These are phyloP conservation scores for button mushroom (Agaricus bisporus) DNA, from an alignment of 768 basidiomycete species.

Conservation along the genomic window DNA sequence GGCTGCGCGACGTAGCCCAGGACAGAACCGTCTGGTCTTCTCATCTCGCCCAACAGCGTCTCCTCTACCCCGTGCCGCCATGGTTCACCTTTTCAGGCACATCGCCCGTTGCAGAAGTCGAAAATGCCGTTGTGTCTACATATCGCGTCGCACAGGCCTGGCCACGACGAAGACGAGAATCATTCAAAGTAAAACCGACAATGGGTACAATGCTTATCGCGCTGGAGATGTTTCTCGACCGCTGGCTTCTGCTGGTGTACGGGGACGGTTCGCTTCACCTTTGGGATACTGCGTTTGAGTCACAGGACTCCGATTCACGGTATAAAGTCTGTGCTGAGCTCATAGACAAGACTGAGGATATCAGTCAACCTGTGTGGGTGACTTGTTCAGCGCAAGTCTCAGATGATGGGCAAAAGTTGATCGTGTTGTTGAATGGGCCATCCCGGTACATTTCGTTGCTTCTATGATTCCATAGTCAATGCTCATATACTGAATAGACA, in stretches of 20 bases:
- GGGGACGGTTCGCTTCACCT: conserved; percentile 34
- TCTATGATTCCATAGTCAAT: too few species aligned
- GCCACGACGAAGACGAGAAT: neutral
- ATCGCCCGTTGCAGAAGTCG: neutral
- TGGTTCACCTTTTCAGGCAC: neutral
- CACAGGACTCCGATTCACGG: neutral
- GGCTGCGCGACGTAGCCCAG: conserved; percentile 1
- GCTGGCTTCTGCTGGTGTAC: conserved; percentile 43
- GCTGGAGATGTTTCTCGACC: conserved; percentile 36
- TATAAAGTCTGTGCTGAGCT: conserved; percentile 10
- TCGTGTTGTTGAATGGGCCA: conserved; percentile 5
- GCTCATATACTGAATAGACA: neutral
- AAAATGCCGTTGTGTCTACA: conserved; percentile 2
- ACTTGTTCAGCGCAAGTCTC: conserved; percentile 1
- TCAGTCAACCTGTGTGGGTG: neutral
- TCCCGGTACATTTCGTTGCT: neutral
- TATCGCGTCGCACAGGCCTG: conserved; percentile 6
- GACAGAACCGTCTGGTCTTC: conserved; percentile 3
- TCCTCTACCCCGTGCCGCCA: neutral
- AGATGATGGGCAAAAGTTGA: conserved; percentile 3
- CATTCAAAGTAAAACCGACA: neutral
- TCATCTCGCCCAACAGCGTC: neutral
- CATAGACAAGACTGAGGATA: neutral
- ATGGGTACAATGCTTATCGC: conserved; percentile 21
- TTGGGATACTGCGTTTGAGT: conserved; percentile 28